A percentile compares a stretch with the other conserved stretches of the same genome.
Evolutionary conservation across 1,139 yeast species (phyloP).

Genomic region (Arxiozyma slooffiae): DNA sequence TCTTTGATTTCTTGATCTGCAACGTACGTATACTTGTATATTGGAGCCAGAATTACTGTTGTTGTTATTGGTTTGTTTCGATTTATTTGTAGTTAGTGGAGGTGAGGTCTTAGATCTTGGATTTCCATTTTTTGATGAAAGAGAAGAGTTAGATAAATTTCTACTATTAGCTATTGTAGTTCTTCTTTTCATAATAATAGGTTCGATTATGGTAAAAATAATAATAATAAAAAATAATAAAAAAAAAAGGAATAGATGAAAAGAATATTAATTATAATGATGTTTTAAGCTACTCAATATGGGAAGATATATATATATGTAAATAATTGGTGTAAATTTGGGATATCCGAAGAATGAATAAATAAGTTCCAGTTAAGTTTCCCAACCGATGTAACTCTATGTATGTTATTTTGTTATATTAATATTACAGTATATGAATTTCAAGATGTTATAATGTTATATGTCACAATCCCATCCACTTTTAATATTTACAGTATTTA

Average conservation of each 20-base stretch:
- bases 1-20: constrained; percentile 62
- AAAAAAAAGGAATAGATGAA: too few relatives aligned
- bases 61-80: neutral
- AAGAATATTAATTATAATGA: neutral
- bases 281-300: too few relatives aligned
- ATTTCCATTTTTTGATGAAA: neutral
- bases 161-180: neutral
- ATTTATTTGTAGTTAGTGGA: neutral
- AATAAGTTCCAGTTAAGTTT: neutral
- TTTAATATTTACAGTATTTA: too few relatives aligned
- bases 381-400: too few relatives aligned
- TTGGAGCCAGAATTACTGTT: constrained; percentile 28
- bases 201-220: too few relatives aligned
- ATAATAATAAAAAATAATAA: too few relatives aligned
- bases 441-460: too few relatives aligned
- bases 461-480: neutral
- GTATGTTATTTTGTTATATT: too few relatives aligned
- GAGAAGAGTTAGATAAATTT: neutral
- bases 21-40: constrained; percentile 72
- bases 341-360: too few relatives aligned
- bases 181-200: neutral
- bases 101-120: neutral
- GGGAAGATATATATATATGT: too few relatives aligned
- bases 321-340: too few relatives aligned
- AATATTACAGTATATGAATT: too few relatives aligned